Evolutionary conservation across 2,329 filamentous ascomycete species (phyloP).

Genomic region (Penicillium sp.): DNA sequence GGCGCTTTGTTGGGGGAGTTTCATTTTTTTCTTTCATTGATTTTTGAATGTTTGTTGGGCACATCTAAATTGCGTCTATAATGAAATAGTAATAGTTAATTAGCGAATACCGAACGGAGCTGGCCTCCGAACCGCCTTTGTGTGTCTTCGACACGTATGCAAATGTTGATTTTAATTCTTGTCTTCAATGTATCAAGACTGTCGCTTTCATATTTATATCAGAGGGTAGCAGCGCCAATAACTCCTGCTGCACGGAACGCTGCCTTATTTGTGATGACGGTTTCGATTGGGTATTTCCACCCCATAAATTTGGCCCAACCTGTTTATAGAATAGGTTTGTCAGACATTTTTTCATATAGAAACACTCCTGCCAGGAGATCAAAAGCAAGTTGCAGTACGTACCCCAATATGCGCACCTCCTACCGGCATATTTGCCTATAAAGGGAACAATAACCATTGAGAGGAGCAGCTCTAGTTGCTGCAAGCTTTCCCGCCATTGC

Average conservation of each 20-base stretch:
- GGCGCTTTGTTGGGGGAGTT: neutral
- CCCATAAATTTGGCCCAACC: conserved; percentile 93
- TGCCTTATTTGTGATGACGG: conserved; percentile 59
- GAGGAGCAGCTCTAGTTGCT: conserved; percentile 87
- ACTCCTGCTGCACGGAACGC: conserved; percentile 62
- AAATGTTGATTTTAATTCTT: neutral
- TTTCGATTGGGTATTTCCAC: conserved; percentile 83
- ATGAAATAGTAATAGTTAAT: neutral
- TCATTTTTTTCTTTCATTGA: neutral
- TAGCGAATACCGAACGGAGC: neutral
- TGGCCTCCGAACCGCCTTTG: neutral
- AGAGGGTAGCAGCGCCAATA: conserved; percentile 49
- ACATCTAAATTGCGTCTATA: neutral
- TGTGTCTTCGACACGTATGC: neutral
- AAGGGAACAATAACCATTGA: conserved; percentile 95
- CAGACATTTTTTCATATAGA: conserved; percentile 12
- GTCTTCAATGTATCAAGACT: neutral
- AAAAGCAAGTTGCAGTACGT: conserved; percentile 23
- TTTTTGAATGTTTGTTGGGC: neutral
- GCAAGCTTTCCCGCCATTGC: conserved; percentile 91
- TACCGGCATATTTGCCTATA: conserved; percentile 87
- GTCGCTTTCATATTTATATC: conserved; percentile 1
- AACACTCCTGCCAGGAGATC: too few relatives aligned
- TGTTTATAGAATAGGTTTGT: conserved; percentile 33
- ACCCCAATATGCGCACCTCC: conserved; percentile 97